Percentiles rank a stretch among this genome's conserved stretches.
phyloP scores from a whole-genome alignment of 2,329 filamentous ascomycete species.

The Dryadomyces quercivorus region DNA sequence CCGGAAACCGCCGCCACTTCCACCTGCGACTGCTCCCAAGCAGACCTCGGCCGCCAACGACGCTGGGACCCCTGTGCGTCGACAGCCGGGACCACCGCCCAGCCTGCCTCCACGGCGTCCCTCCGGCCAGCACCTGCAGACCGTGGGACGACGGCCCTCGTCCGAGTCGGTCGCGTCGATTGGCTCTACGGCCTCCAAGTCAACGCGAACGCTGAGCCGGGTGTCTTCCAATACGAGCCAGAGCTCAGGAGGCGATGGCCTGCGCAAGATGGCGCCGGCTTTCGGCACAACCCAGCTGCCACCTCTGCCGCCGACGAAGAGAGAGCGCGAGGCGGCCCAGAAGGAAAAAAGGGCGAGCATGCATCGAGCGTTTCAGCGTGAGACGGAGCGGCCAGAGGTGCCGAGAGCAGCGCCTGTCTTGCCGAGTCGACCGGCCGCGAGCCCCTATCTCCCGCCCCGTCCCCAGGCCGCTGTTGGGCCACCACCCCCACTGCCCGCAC shows the following conservation, averaged over 20 bases:
- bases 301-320: constrained; percentile 40
- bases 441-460: no score
- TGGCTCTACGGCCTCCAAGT: constrained; percentile 37
- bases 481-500: constrained; percentile 29
- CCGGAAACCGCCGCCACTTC: not conserved
- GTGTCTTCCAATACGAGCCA: constrained; percentile 36
- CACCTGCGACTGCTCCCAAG: not conserved
- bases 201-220: constrained; percentile 31
- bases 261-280: constrained; percentile 41
- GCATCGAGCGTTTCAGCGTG: constrained; percentile 12
- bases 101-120: constrained; percentile 37
- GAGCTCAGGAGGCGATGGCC: constrained; percentile 27
- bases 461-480: constrained; percentile 28
- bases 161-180: constrained; percentile 45
- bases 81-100: constrained; percentile 23
- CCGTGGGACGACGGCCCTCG: constrained; percentile 35
- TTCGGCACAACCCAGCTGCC: constrained; percentile 46
- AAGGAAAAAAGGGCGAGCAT: constrained; percentile 15
- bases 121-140: constrained; percentile 28
- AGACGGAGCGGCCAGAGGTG: not conserved
- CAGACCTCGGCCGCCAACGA: not conserved
- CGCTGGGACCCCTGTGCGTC: not conserved
- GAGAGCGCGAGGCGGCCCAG: constrained; percentile 37
- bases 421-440: constrained; percentile 1
- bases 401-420: not conserved